phyloP scores from a whole-genome alignment of 805 yeast genomes.

The Ogataea ramenticola region DNA sequence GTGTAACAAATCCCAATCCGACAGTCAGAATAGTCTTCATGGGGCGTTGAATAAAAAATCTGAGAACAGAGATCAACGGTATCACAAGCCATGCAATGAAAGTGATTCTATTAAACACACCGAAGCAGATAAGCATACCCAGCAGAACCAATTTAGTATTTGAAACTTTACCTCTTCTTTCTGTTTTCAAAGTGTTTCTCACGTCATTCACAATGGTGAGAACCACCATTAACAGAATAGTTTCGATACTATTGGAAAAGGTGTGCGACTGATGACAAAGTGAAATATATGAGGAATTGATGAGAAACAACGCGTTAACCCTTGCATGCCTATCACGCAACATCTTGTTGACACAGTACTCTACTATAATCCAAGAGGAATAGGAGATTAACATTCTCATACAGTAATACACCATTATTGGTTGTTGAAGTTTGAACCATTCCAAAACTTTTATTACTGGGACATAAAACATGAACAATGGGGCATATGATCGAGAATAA shows the following conservation, averaged over 20 bases:
- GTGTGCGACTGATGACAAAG: conserved; percentile 79
- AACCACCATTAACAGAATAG: conserved; percentile 42
- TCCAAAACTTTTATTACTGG: conserved; percentile 45
- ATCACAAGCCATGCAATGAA: conserved; percentile 67
- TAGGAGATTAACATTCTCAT: conserved; percentile 40
- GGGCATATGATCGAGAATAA: conserved; percentile 64
- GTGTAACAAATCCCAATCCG: conserved; percentile 25
- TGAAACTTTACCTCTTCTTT: background rate
- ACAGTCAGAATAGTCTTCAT: conserved; percentile 29
- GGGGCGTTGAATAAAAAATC: conserved; percentile 28
- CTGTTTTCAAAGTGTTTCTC: conserved; percentile 12
- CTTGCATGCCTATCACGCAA: conserved; percentile 28
- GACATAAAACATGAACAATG: conserved; percentile 61
- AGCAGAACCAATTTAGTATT: conserved; percentile 14
- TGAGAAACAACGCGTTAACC: conserved; percentile 36
- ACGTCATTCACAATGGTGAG: conserved; percentile 39
- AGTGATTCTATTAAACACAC: conserved; percentile 79
- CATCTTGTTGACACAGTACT: conserved; percentile 22
- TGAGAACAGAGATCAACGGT: conserved; percentile 46
- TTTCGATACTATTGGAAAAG: conserved; percentile 84
- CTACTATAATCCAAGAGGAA: conserved; percentile 25
- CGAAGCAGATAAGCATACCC: conserved; percentile 55
- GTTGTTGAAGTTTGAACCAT: conserved; percentile 27
- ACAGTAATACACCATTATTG: conserved; percentile 45
- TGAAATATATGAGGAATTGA: conserved; percentile 60